Percentiles rank a stretch among this genome's conserved stretches.
Evolutionary conservation across 1,284 basidiomycete species (phyloP).

Genomic region (Tylopilus sp.): DNA sequence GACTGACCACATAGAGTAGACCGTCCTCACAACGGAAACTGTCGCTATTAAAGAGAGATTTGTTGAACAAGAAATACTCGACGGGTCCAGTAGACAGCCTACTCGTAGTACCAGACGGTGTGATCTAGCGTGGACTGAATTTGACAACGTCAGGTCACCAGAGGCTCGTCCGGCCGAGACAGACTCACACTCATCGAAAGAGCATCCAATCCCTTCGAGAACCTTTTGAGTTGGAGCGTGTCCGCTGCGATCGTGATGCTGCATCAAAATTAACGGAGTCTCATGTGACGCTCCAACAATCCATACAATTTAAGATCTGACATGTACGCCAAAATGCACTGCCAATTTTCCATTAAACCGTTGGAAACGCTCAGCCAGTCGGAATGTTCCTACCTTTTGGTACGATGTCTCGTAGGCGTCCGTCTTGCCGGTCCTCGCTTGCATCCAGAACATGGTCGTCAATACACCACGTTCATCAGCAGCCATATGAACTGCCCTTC

Average conservation of each 20-base stretch:
- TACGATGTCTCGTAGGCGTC: constrained; percentile 72
- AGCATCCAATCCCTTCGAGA: constrained; percentile 55
- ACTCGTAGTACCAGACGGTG: constrained; percentile 84
- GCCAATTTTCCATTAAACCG: constrained; percentile 16
- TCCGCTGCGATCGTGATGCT: constrained; percentile 73
- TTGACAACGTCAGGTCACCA: constrained; percentile 9
- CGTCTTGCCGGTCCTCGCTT: constrained; percentile 63
- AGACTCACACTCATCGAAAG: constrained; percentile 73
- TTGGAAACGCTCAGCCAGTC: not conserved
- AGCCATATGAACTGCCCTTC: constrained; percentile 52
- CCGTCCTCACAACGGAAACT: constrained; percentile 80
- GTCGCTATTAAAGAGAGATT: constrained; percentile 53
- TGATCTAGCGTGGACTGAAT: constrained; percentile 83
- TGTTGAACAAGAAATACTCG: constrained; percentile 5
- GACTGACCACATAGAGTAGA: constrained; percentile 76
- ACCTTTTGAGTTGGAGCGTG: constrained; percentile 68
- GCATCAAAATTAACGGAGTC: constrained; percentile 22
- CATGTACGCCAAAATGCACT: constrained; percentile 88
- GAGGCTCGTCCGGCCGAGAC: constrained; percentile 8
- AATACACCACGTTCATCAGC: constrained; percentile 55
- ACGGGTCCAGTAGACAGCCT: constrained; percentile 33
- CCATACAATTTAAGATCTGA: constrained; percentile 84
- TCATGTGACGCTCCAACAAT: constrained; percentile 4
- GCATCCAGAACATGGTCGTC: constrained; percentile 81
- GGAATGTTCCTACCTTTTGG: constrained; percentile 68